Evolutionary conservation across 768 basidiomycete species (phyloP).

Genomic region (Boletus eberwhitei): DNA sequence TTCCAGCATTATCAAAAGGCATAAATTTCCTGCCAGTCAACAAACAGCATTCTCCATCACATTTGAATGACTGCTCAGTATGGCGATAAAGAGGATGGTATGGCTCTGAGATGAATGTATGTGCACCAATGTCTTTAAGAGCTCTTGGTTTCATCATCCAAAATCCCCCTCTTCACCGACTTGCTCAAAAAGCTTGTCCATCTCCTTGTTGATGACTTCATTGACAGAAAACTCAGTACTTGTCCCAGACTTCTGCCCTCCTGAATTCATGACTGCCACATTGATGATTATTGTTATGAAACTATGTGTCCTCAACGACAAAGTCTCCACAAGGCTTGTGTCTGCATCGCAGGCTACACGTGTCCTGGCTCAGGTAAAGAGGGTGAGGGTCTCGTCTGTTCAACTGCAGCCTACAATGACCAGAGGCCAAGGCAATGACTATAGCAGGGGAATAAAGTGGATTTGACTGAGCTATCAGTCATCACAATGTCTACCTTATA

Average conservation of each 20-base stretch:
- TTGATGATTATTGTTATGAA: neutral
- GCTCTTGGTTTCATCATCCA: neutral
- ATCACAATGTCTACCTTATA: no score
- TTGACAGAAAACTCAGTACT: neutral
- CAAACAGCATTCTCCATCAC: neutral
- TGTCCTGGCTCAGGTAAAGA: no score
- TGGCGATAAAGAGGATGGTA: neutral
- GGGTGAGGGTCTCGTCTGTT: no score
- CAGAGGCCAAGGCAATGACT: no score
- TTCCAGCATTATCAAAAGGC: neutral
- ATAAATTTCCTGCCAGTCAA: neutral
- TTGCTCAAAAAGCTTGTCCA: neutral
- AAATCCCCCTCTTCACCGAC: neutral
- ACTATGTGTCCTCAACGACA: no score
- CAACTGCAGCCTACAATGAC: no score
- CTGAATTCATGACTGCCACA: constrained; percentile 1
- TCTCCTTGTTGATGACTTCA: neutral
- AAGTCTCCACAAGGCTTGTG: no score
- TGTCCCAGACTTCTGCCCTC: neutral
- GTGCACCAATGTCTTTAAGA: constrained; percentile 5
- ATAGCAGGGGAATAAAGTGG: no score
- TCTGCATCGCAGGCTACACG: no score
- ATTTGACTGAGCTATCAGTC: no score
- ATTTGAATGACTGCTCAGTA: neutral
- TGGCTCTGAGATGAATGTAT: neutral